These are phyloP conservation scores for Diaporthe sp. DNA, from an alignment of 2,329 filamentous ascomycete species.

Conservation along the genomic window DNA sequence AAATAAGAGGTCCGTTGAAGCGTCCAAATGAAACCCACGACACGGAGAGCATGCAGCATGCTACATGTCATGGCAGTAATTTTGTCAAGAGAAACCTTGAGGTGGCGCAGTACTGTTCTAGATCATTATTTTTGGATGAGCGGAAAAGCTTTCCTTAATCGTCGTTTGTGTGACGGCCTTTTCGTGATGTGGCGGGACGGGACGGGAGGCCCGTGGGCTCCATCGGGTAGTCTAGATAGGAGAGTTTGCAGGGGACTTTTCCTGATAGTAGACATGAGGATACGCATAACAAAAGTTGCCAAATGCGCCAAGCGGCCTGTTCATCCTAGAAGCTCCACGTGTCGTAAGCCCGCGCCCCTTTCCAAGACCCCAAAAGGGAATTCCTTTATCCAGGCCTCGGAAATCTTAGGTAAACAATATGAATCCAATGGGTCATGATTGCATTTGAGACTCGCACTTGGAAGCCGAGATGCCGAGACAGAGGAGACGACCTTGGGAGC, in stretches of 20 bases:
- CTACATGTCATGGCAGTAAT: background rate
- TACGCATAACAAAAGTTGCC: background rate
- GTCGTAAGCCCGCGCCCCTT: background rate
- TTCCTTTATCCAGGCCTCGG: background rate
- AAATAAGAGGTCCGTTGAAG: background rate
- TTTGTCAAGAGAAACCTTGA: background rate
- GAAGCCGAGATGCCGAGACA: no score
- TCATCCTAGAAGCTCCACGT: background rate
- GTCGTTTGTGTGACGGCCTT: background rate
- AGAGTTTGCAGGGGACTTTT: background rate
- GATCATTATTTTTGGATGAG: background rate
- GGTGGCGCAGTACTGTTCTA: background rate
- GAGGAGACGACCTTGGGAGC: background rate
- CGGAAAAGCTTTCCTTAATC: constrained; percentile 1
- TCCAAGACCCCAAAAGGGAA: background rate
- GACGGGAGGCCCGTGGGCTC: background rate
- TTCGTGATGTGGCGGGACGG: constrained; percentile 20
- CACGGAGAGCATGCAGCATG: background rate
- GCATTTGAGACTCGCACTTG: background rate
- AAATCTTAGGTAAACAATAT: no score
- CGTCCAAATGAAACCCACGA: background rate
- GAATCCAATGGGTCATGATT: no score
- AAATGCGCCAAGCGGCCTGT: constrained; percentile 2
- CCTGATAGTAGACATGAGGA: background rate
- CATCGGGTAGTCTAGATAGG: background rate